phyloP scores from a whole-genome alignment of 805 yeast genomes.

The Saccharomycopsis babjevae region DNA sequence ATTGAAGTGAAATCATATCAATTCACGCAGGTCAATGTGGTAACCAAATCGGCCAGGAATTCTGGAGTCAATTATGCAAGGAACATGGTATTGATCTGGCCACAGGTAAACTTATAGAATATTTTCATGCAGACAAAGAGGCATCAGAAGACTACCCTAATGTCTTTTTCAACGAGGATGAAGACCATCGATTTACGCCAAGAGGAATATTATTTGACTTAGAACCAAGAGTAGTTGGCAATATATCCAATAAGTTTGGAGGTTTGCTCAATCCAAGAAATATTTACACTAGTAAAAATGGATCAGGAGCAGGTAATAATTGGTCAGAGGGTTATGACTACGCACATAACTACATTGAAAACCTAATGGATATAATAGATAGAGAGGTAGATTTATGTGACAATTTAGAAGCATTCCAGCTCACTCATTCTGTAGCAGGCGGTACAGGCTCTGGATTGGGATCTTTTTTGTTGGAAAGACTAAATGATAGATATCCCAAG shows the following conservation, averaged over 20 bases:
- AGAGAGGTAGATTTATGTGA: conserved; percentile 88
- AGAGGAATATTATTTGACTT: conserved; percentile 76
- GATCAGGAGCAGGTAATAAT: conserved; percentile 91
- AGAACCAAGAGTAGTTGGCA: conserved; percentile 80
- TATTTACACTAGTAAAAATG: conserved; percentile 66
- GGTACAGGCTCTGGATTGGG: conserved; percentile 99
- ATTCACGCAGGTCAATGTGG: conserved; percentile 89
- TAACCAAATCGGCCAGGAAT: conserved; percentile 85
- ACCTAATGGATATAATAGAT: conserved; percentile 73
- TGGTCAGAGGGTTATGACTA: conserved; percentile 88
- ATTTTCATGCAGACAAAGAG: conserved; percentile 4
- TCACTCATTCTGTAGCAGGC: conserved; percentile 92
- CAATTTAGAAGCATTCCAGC: conserved; percentile 79
- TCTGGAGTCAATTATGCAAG: conserved; percentile 79
- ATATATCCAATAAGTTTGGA: conserved; percentile 41
- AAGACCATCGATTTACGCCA: conserved; percentile 74
- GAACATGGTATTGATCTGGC: conserved; percentile 71
- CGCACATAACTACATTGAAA: conserved; percentile 60
- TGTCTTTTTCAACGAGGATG: conserved; percentile 71
- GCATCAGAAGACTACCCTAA: conserved; percentile 63
- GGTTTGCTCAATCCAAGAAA: conserved; percentile 78
- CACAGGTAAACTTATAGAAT: conserved; percentile 44
- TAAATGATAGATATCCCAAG: conserved; percentile 75
- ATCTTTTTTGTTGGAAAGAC: conserved; percentile 61
- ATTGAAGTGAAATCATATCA: conserved; percentile 50